Base-by-base conservation (phyloP, 2,329 filamentous ascomycete genomes). In the Dothiorella sarmentorum region DNA sequence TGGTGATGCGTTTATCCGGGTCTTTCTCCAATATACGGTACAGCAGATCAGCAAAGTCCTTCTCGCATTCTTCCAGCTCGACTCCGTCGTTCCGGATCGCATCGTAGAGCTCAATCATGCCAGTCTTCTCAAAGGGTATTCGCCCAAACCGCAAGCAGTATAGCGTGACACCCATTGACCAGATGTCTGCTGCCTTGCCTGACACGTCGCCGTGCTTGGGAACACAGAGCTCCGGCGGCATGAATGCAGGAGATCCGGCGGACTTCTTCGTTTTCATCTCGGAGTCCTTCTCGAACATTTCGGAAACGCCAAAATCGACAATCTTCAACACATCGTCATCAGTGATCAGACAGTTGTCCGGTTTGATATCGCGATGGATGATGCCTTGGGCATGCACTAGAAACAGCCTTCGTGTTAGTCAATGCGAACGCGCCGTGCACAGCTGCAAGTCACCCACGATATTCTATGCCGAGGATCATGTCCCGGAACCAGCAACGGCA, bases 281-380 rank as follows among this genome's bases (percentile, higher is more conserved):
- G 2, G 83, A 85, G 59, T 88, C 80, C 71, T 95, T 96, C 69
- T 93, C 88, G 66, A 99, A 99, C 86, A 99, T 97, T 70, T 99
- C 93, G 1, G 93, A 97, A 7, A 97, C 94, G n/a, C 94, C 94
- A 79, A 99, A 99, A 73, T 97, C 94, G 55, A 96, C 91, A 63
- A 99, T 88, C 72, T 97, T 99, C 55, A 99, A 83, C n/a, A 96
- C 86, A 67, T 97, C 89, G 58, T 97, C 92, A 33, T 87, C 83
- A 0, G 91, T 96, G 37, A 99, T 78, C 7, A 99, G 82, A 56
- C 96, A 87, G 66, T 99, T 99, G 72, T 97, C 94, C 0, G 94
- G 94, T 74, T 99, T 99, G 77, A 99, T 97, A 68, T 99, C 94
- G 56, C 94, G 85, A 72, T 99, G 94, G 15, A 97, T 89, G 64